phyloP scores from a whole-genome alignment of 1,284 basidiomycete species.

The Hymenochaete sp. region DNA sequence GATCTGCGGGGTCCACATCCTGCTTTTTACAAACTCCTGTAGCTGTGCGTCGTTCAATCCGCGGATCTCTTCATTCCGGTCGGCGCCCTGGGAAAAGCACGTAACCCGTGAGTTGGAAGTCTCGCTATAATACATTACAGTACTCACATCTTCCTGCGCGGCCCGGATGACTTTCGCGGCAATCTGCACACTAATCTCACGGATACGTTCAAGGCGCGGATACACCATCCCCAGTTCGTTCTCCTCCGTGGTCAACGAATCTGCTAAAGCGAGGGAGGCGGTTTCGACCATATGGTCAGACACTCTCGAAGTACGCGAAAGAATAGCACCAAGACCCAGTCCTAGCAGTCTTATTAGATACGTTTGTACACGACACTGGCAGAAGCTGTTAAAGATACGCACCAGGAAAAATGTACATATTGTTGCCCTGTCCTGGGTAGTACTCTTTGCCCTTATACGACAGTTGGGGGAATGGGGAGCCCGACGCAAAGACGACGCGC shows the following conservation, averaged over 20 bases:
- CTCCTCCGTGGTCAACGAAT: slow-evolving; percentile 71
- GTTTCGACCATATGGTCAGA: slow-evolving; percentile 80
- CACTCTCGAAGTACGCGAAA: slow-evolving; percentile 55
- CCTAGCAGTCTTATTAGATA: slow-evolving; percentile 33
- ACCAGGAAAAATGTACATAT: slow-evolving; percentile 78
- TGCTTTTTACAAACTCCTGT: slow-evolving; percentile 42
- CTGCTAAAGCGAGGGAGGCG: slow-evolving; percentile 67
- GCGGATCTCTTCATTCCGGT: slow-evolving; percentile 47
- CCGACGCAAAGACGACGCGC: slow-evolving; percentile 79
- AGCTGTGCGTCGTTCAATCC: slow-evolving; percentile 48
- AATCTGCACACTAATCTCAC: slow-evolving; percentile 75
- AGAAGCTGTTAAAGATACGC: slow-evolving; percentile 22
- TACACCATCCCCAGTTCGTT: slow-evolving; percentile 58
- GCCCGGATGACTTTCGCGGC: slow-evolving; percentile 66
- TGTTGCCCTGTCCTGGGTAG: slow-evolving; percentile 88
- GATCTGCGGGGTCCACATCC: slow-evolving; percentile 60
- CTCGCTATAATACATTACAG: slow-evolving; percentile 1
- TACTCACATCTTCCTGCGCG: slow-evolving; percentile 64
- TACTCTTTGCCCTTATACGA: slow-evolving; percentile 50
- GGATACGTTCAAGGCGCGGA: slow-evolving; percentile 70
- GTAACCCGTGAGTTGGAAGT: slow-evolving; percentile 5
- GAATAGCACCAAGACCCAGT: slow-evolving; percentile 73
- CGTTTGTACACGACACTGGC: slow-evolving; percentile 6
- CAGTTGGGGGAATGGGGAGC: slow-evolving; percentile 78
- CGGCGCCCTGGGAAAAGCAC: slow-evolving; percentile 40